phyloP scores from a whole-genome alignment of 768 basidiomycete genomes.

The Podaxis sp. region DNA sequence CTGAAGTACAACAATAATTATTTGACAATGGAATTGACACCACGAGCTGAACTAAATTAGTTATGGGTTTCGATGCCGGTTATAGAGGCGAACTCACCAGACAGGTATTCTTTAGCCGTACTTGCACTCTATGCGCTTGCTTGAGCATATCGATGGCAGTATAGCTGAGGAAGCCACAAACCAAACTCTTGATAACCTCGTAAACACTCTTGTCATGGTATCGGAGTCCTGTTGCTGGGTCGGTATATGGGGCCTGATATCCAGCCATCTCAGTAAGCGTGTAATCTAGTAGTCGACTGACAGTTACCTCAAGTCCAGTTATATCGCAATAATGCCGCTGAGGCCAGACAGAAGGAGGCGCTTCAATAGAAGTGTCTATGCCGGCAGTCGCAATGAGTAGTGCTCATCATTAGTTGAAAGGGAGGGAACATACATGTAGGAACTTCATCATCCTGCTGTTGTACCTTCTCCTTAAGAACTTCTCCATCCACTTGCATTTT shows the following conservation, averaged over 20 bases:
- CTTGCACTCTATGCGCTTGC: conserved; percentile 49
- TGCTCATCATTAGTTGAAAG: neutral
- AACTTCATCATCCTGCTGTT: conserved; percentile 33
- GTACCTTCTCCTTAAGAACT: neutral
- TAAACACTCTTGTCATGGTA: conserved; percentile 90
- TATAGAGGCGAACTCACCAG: conserved; percentile 37
- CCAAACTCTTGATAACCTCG: conserved; percentile 74
- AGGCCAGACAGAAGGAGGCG: conserved; percentile 78
- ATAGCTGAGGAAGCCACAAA: conserved; percentile 26
- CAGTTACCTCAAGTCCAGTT: conserved; percentile 71
- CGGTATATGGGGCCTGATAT: conserved; percentile 74
- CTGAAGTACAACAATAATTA: conserved; percentile 15
- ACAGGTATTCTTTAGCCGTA: conserved; percentile 74
- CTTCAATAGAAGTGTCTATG: conserved; percentile 77
- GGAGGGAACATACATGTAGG: conserved; percentile 58
- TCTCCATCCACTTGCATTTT: conserved; percentile 57
- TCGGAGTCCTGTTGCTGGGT: conserved; percentile 75
- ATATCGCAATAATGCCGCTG: conserved; percentile 83
- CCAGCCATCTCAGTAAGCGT: neutral
- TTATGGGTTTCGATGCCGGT: neutral
- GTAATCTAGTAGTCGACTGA: neutral
- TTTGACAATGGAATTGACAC: conserved; percentile 38
- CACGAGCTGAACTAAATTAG: conserved; percentile 29
- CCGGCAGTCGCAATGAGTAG: neutral
- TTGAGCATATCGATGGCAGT: neutral